Evolutionary conservation across 2,329 filamentous ascomycete species (phyloP).

Genomic region (Penicillium sclerotigenum): DNA sequence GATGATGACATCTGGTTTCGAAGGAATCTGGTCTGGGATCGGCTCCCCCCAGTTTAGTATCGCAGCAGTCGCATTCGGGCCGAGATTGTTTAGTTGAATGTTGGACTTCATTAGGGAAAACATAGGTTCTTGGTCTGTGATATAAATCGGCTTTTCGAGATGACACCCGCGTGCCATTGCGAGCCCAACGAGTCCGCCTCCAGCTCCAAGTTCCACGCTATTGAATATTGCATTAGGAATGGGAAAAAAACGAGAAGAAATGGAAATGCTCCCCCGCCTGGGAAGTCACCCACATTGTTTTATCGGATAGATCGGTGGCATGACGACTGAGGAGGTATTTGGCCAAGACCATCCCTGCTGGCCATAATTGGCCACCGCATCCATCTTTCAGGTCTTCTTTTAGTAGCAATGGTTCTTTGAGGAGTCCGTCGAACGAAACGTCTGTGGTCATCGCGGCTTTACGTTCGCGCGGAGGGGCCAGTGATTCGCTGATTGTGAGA

Average conservation of each 20-base stretch:
- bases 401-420: slow-evolving; percentile 67
- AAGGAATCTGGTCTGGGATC: slow-evolving; percentile 37
- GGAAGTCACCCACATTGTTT: slow-evolving; percentile 66
- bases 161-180: slow-evolving; percentile 57
- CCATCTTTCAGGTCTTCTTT: slow-evolving; percentile 83
- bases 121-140: slow-evolving; percentile 90
- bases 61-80: slow-evolving; percentile 60
- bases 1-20: slow-evolving; percentile 74
- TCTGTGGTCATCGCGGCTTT: slow-evolving; percentile 52
- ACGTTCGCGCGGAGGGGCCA: slow-evolving; percentile 53
- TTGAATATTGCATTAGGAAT: slow-evolving; percentile 1
- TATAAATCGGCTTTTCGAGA: slow-evolving; percentile 57
- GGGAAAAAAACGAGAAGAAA: neutral
- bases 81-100: slow-evolving; percentile 73
- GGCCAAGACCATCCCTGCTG: slow-evolving; percentile 81
- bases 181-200: slow-evolving; percentile 78
- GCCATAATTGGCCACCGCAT: slow-evolving; percentile 93
- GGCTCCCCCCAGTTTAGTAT: slow-evolving; percentile 73
- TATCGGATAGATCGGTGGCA: slow-evolving; percentile 58
- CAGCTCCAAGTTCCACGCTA: slow-evolving; percentile 87
- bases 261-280: neutral
- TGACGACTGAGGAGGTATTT: slow-evolving; percentile 81
- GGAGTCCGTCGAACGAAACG: slow-evolving; percentile 68
- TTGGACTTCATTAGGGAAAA: slow-evolving; percentile 81
- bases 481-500: slow-evolving; percentile 52